Evolutionary conservation across 2,329 filamentous ascomycete genomes (phyloP).

Genomic region (Sodiomyces alkalinus): DNA sequence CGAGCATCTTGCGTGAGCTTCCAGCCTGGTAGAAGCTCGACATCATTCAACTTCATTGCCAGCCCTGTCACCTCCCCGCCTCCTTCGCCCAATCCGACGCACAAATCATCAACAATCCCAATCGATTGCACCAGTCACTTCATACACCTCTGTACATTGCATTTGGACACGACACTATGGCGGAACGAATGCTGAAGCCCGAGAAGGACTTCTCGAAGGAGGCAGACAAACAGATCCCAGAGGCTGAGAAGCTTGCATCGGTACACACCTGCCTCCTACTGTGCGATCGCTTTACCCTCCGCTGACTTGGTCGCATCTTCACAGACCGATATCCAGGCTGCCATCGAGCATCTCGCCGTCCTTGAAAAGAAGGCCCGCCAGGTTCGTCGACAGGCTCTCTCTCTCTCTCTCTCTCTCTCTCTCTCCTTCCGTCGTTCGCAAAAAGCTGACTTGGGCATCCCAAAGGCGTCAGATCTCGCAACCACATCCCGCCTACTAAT

Average conservation of each 20-base stretch:
- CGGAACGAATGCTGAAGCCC: slow-evolving; percentile 71
- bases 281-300: too few species aligned
- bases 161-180: slow-evolving; percentile 42
- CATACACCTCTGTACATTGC: not conserved
- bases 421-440: slow-evolving; percentile 1
- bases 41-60: too few species aligned
- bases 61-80: too few species aligned
- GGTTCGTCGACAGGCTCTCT: slow-evolving; percentile 45
- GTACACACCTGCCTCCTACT: slow-evolving; percentile 32
- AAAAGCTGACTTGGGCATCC: slow-evolving; percentile 13
- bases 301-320: slow-evolving; percentile 8
- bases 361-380: slow-evolving; percentile 97
- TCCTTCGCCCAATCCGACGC: too few species aligned
- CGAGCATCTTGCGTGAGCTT: slow-evolving; percentile 9
- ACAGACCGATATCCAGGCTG: slow-evolving; percentile 64
- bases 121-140: not conserved
- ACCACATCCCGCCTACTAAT: slow-evolving; percentile 84
- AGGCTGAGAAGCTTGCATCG: slow-evolving; percentile 80
- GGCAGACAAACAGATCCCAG: slow-evolving; percentile 78
- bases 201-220: slow-evolving; percentile 99
- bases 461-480: slow-evolving; percentile 88
- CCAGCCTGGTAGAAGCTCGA: slow-evolving; percentile 4
- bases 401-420: too few species aligned
- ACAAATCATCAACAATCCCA: slow-evolving; percentile 2
- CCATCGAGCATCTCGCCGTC: slow-evolving; percentile 81